These are phyloP conservation scores for Stentor roeselii DNA, from an alignment of 73 alveolate species.

Conservation along the genomic window DNA sequence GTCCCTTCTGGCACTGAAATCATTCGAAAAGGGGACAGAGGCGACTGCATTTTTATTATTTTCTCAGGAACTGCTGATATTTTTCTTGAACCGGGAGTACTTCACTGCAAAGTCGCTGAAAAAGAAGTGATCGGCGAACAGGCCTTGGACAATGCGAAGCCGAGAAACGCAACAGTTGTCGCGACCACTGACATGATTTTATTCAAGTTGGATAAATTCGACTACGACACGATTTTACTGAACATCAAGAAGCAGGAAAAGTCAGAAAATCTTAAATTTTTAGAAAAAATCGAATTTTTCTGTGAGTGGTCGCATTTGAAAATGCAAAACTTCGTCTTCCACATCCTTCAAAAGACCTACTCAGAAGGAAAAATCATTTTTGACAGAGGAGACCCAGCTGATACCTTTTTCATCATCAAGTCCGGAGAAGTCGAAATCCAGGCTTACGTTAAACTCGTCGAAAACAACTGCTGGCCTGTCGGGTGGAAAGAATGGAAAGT, in stretches of 20 bases:
- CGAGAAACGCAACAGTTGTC: conserved; percentile 1
- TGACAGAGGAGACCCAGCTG: neutral
- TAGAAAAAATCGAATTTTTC: neutral
- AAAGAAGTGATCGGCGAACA: conserved; percentile 16
- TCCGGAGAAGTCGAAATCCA: conserved; percentile 26
- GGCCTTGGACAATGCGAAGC: neutral
- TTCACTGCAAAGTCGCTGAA: neutral
- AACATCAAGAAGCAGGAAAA: conserved; percentile 14
- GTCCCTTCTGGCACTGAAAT: neutral
- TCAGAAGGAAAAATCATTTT: neutral
- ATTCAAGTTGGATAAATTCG: neutral
- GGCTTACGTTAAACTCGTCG: neutral
- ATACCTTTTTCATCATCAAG: neutral
- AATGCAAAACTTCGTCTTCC: neutral
- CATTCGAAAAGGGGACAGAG: conserved; percentile 16
- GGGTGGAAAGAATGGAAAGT: neutral
- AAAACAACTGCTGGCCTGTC: neutral
- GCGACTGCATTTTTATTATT: neutral
- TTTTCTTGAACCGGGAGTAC: neutral
- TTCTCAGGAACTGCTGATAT: neutral
- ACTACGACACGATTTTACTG: neutral
- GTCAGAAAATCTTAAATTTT: neutral
- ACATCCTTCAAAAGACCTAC: neutral
- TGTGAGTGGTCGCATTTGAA: neutral
- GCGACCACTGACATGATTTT: neutral